Base-by-base conservation (phyloP, 2,329 filamentous ascomycete species). In the Akanthomyces dipterigenus region DNA sequence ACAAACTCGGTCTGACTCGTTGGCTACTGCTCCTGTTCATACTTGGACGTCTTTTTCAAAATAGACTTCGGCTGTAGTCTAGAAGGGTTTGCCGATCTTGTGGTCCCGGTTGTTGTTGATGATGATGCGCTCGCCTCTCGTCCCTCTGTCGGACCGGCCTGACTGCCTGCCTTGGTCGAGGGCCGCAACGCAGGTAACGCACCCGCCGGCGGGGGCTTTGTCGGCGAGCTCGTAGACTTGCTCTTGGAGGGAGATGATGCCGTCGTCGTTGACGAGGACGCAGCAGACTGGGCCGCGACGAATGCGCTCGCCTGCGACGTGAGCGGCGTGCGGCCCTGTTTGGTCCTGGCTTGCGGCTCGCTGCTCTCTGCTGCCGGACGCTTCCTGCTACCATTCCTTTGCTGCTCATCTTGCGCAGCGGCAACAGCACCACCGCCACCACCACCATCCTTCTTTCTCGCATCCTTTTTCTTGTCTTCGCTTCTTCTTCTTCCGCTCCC, bases 41-140 rank as follows among this genome's bases (percentile, higher is more conserved):
- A 51, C 24, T 59, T 51, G 34, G 26, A 36, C 1, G 20, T 53
- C 57, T 60, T 60, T 26, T 60, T 60, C 40, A 60, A 22, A 14
- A 60, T 60, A 16, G 57, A 54, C 38, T 60, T 60, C 38, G 57
- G 57, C 20, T 16, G 48, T 5, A 14, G 57, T 24, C 26, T 51
- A 16, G 8, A 16, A 3, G 9, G 24, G 24, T 24, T 50, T 20
- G 28, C 31, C 7, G 24, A 18, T 24, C 24, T 24, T n/a, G n/a
- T n/a, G n/a, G n/a, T n/a, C 18, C 6, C 18, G 3, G n/a, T n/a
- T n/a, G 8, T n/a, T 5, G 20, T 18, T 43, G 42, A 7, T 45
- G 34, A 11, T 20, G 22, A 50, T 22, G 46, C 26, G 5, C 34
- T 42, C 20, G 20, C 16, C 22, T 7, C 31, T 34, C 31, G 31